Base-by-base conservation (phyloP, 257 asterid species). In the Lantana camara region DNA sequence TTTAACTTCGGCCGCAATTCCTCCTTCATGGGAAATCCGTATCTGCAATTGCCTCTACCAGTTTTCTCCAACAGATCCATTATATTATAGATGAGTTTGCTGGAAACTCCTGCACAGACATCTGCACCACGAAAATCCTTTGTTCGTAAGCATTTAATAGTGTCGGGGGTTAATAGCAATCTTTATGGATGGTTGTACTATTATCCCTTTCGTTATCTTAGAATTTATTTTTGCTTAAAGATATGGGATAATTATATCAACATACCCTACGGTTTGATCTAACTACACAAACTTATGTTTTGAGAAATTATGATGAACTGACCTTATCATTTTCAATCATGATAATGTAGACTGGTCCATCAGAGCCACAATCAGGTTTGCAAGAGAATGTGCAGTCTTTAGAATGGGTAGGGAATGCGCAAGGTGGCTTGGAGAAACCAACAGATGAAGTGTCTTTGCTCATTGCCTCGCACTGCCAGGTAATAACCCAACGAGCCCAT, bases 401-500 rank as follows among this genome's bases (percentile, higher is more conserved):
- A 9, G 95, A 80, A 73, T 94, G 99, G 53, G 79, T 72, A 9
- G 98, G 99, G 59, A 94, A 94, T 32, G 75, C 68, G 85, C 99
- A 90, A 49, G 92, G 88, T 32, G 95, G 92, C 59, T 68, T 73
- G 32, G 92, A 75, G 45, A 73, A 76, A 65, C 82, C 77, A 55
- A 83, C 68, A 11, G 88, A 77, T 23, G 93, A 47, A 13, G 51
- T 16, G 67, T 88, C 88, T 73, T 78, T 78, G 80, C 79, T 78
- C 84, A 85, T 83, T 10, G 95, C 77, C 84, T 94, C 96, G 30
- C 98, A 94, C 75, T 90, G 99, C 99, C 98, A 90, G 55, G 93
- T 75, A 44, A 94, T 73, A 22, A 90, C 92, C 99, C 99, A 94
- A 12, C 99, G 96, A 9, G 96, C 99, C 99, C 98, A 94, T 80